These are phyloP conservation scores for Trichosporon sp. DNA, from an alignment of 1,284 basidiomycete genomes.

Conservation along the genomic window DNA sequence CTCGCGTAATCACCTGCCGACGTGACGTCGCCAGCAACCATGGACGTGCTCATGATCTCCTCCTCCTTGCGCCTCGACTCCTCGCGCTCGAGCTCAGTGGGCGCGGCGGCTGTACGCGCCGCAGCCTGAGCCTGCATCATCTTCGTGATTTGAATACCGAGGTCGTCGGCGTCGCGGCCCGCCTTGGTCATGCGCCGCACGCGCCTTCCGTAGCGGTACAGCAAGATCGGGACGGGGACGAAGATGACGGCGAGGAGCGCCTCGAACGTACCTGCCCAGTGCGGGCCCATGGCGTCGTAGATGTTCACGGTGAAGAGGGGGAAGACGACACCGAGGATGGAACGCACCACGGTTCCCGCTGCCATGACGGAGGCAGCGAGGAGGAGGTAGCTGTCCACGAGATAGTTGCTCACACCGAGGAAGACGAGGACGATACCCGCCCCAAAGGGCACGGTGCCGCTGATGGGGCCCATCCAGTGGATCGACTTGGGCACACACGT, in stretches of 20 bases:
- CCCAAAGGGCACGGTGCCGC: slow-evolving; percentile 67
- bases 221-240: slow-evolving; percentile 30
- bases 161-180: slow-evolving; percentile 33
- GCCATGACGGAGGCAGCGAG: slow-evolving; percentile 65
- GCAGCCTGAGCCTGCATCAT: not conserved
- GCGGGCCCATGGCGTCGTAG: slow-evolving; percentile 63
- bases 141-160: slow-evolving; percentile 39
- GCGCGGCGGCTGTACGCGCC: not conserved
- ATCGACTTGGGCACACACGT: slow-evolving; percentile 62
- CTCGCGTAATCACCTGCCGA: not conserved
- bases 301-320: slow-evolving; percentile 64
- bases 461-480: slow-evolving; percentile 66
- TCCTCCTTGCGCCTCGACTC: not conserved
- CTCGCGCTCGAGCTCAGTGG: not conserved
- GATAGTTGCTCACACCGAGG: slow-evolving; percentile 56
- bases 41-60: not conserved
- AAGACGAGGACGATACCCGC: slow-evolving; percentile 44
- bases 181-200: slow-evolving; percentile 38
- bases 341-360: slow-evolving; percentile 68
- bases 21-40: slow-evolving; percentile 1
- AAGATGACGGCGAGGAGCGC: slow-evolving; percentile 40
- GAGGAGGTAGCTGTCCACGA: slow-evolving; percentile 63
- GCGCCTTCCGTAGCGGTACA: slow-evolving; percentile 35
- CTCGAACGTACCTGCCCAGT: slow-evolving; percentile 60
- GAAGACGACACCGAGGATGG: slow-evolving; percentile 65